Evolutionary conservation across 164 flowering plant species (phyloP).

Genomic region (Chimonanthus praecox): DNA sequence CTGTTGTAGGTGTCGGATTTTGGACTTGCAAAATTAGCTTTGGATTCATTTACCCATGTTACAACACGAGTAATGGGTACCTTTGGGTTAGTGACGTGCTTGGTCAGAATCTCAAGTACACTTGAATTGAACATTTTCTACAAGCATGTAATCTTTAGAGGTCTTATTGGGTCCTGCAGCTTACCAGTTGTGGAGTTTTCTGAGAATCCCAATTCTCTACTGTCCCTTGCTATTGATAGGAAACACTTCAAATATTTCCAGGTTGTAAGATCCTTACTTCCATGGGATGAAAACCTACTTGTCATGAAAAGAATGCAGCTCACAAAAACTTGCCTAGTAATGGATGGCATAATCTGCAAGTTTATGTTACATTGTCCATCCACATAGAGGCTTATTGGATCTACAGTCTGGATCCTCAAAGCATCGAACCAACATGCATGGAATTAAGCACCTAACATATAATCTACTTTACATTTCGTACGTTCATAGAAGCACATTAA

Average conservation of each 20-base stretch:
- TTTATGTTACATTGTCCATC: neutral
- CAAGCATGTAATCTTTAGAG: neutral
- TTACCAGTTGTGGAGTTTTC: neutral
- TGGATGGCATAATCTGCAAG: neutral
- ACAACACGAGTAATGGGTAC: slow-evolving; percentile 95
- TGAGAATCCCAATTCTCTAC: neutral
- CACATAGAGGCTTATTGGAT: neutral
- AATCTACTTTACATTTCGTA: neutral
- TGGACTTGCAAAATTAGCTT: slow-evolving; percentile 82
- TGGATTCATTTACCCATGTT: slow-evolving; percentile 70
- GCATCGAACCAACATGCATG: neutral
- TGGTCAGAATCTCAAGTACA: neutral
- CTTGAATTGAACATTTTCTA: neutral
- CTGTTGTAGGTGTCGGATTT: slow-evolving; percentile 78
- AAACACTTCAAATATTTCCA: neutral
- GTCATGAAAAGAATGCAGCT: neutral
- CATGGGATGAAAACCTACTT: neutral
- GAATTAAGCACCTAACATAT: neutral
- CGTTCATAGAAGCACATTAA: neutral
- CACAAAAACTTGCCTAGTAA: neutral
- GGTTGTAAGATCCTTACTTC: neutral
- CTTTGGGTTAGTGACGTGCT: slow-evolving; percentile 57
- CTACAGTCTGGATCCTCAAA: neutral
- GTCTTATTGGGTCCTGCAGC: neutral
- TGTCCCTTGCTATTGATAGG: neutral